Percentiles rank a stretch among this genome's conserved stretches.
Evolutionary conservation across 2,329 filamentous ascomycete genomes (phyloP).

Genomic region (Exserohilum turcica): DNA sequence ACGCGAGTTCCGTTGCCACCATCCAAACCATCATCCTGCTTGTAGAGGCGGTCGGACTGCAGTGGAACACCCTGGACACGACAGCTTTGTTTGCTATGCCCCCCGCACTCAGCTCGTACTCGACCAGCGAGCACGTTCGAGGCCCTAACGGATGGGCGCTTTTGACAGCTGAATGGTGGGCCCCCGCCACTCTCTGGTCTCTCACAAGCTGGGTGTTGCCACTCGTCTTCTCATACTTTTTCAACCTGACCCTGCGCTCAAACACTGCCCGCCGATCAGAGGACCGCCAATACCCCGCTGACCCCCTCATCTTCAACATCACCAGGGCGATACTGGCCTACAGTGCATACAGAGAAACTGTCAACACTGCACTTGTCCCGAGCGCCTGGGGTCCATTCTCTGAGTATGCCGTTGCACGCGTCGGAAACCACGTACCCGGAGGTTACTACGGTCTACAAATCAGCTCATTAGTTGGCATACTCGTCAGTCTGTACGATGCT

Average conservation of each 20-base stretch:
- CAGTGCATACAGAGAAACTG: conserved; percentile 68
- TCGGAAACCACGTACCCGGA: conserved; percentile 71
- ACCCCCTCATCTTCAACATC: conserved; percentile 89
- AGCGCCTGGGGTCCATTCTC: conserved; percentile 61
- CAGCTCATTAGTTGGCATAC: conserved; percentile 68
- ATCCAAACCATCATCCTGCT: conserved; percentile 51
- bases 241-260: conserved; percentile 75
- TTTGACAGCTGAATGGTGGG: conserved; percentile 81
- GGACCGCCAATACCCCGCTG: conserved; percentile 65
- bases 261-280: conserved; percentile 53
- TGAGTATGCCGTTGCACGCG: conserved; percentile 63
- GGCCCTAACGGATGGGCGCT: conserved; percentile 82
- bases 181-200: conserved; percentile 75
- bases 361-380: conserved; percentile 56
- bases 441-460: conserved; percentile 73
- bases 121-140: conserved; percentile 65
- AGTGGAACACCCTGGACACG: conserved; percentile 71
- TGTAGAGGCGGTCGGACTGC: conserved; percentile 71
- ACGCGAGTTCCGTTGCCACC: conserved; percentile 69
- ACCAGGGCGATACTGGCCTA: conserved; percentile 82
- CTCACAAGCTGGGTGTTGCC: conserved; percentile 74
- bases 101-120: conserved; percentile 61
- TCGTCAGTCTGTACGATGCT: conserved; percentile 78
- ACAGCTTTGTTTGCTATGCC: conserved; percentile 76
- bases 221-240: conserved; percentile 78